These are phyloP conservation scores for Cercis canadensis DNA, from an alignment of 306 rosid genomes.

Conservation along the genomic window DNA sequence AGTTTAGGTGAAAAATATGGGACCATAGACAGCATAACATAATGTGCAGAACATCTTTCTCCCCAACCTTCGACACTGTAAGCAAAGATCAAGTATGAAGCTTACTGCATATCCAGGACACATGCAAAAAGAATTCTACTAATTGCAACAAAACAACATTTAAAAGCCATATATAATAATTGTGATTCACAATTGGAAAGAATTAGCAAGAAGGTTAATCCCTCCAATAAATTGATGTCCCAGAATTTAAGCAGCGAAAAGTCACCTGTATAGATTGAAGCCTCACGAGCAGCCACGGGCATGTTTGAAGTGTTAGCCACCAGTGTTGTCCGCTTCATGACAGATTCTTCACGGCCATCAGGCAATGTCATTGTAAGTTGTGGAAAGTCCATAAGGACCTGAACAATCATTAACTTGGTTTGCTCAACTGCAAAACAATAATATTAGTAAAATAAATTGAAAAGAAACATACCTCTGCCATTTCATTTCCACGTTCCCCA, in stretches of 20 bases:
- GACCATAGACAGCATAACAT: constrained; percentile 30
- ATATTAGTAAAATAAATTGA: constrained; percentile 10
- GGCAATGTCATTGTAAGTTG: constrained; percentile 99
- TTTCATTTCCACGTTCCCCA: constrained; percentile 99
- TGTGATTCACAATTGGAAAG: constrained; percentile 10
- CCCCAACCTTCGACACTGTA: constrained; percentile 12
- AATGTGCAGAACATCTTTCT: not conserved
- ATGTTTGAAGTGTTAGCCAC: constrained; percentile 99
- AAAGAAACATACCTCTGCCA: constrained; percentile 79
- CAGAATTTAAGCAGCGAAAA: constrained; percentile 14
- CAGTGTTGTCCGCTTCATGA: constrained; percentile 98
- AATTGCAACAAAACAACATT: constrained; percentile 29
- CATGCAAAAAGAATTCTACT: constrained; percentile 15
- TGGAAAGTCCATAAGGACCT: constrained; percentile 99
- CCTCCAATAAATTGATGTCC: not conserved
- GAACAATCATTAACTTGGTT: constrained; percentile 34
- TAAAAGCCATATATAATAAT: constrained; percentile 12
- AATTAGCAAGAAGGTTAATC: constrained; percentile 16
- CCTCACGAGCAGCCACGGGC: constrained; percentile 99
- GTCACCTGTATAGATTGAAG: constrained; percentile 98
- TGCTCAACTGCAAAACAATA: constrained; percentile 22
- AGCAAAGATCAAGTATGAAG: constrained; percentile 19
- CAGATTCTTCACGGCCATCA: constrained; percentile 99
- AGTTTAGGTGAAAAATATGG: constrained; percentile 13
- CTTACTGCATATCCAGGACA: constrained; percentile 17